Percentiles rank a stretch among this genome's conserved stretches.
These are phyloP conservation scores for Pseudogymnoascus pannorum DNA, from an alignment of 2,329 filamentous ascomycete genomes.

Conservation along the genomic window DNA sequence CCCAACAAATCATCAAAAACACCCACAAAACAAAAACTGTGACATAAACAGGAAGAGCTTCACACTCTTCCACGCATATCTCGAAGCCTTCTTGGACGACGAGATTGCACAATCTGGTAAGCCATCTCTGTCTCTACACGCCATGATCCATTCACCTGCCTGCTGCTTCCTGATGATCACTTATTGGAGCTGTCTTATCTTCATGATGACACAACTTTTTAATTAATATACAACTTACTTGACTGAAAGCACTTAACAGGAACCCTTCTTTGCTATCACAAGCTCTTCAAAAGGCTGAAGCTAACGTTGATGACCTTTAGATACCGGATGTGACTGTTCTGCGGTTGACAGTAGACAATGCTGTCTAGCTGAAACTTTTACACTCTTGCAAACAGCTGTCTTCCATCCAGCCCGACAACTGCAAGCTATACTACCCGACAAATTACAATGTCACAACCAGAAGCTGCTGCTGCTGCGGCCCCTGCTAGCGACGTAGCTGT, in stretches of 20 bases:
- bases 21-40: background rate
- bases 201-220: constrained; percentile 25
- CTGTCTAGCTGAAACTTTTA: constrained; percentile 3
- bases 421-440: background rate
- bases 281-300: constrained; percentile 6
- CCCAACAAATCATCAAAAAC: background rate
- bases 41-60: background rate
- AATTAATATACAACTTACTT: constrained; percentile 25
- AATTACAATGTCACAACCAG: constrained; percentile 11
- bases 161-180: constrained; percentile 18
- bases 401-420: background rate
- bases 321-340: constrained; percentile 5
- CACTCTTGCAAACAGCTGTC: background rate
- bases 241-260: constrained; percentile 7
- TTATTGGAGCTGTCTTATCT: constrained; percentile 34
- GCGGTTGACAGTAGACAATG: constrained; percentile 4
- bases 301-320: background rate
- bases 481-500: constrained; percentile 11
- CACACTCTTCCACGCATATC: background rate
- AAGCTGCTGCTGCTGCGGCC: constrained; percentile 13
- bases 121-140: background rate
- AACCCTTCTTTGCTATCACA: background rate
- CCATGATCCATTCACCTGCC: background rate
- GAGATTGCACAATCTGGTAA: background rate
- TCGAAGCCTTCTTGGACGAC: background rate